phyloP scores from a whole-genome alignment of 108 stramenopile species.

The Fragilaria crotonensis region DNA sequence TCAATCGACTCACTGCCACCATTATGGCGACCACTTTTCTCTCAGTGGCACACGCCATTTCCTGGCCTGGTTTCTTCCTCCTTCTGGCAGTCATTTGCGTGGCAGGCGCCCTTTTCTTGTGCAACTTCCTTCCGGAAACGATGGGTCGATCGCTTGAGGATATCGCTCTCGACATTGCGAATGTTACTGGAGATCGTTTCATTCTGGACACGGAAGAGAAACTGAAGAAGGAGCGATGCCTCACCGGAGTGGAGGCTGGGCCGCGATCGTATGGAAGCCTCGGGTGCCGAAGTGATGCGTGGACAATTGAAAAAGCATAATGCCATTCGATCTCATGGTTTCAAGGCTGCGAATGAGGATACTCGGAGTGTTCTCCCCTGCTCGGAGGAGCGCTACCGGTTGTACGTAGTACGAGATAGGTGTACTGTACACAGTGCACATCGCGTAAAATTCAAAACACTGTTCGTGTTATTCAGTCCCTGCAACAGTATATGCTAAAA shows the following conservation, averaged over 20 bases:
- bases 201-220: conserved; percentile 42
- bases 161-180: conserved; percentile 59
- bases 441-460: no score
- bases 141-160: conserved; percentile 53
- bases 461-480: no score
- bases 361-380: no score
- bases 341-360: no score
- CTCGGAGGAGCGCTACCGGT: no score
- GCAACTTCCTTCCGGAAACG: conserved; percentile 54
- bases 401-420: no score
- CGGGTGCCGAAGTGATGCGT: background rate
- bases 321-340: no score
- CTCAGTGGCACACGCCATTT: conserved; percentile 34
- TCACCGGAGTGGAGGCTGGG: background rate
- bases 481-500: no score
- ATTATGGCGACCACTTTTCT: conserved; percentile 54
- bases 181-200: conserved; percentile 45
- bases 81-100: conserved; percentile 33
- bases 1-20: conserved; percentile 58
- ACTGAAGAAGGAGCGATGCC: background rate
- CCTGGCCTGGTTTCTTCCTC: conserved; percentile 49
- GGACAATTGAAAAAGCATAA: no score
- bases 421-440: no score
- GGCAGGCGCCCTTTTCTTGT: conserved; percentile 37
- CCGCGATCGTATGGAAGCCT: no score